These are phyloP conservation scores for Pseudocercospora eumusae DNA, from an alignment of 2,329 filamentous ascomycete genomes.

Conservation along the genomic window DNA sequence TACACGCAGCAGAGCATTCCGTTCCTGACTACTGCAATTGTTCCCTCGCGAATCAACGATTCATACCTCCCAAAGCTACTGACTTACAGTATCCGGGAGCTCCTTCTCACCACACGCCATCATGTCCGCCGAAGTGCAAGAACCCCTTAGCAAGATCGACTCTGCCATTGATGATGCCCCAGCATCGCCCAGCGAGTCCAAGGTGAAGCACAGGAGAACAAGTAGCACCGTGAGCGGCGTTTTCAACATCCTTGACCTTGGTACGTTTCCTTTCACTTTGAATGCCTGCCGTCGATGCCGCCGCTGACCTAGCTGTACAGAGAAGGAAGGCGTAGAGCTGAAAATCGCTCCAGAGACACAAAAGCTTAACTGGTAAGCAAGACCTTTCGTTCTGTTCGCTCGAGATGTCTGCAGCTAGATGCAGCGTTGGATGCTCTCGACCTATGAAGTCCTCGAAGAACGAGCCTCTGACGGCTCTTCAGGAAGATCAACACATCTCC, in stretches of 20 bases:
- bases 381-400: not conserved
- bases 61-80: not conserved
- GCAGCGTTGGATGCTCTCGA: not conserved
- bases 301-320: conserved; percentile 48
- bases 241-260: conserved; percentile 66
- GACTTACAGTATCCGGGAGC: not conserved
- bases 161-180: conserved; percentile 78
- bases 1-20: conserved; percentile 11
- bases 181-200: conserved; percentile 67
- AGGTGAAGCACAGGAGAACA: conserved; percentile 65
- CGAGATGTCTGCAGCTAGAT: not conserved
- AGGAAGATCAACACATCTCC: conserved; percentile 96
- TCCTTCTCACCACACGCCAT: conserved; percentile 20
- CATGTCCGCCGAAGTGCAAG: conserved; percentile 56
- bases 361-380: conserved; percentile 77
- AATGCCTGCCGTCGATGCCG: not conserved
- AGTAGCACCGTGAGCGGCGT: conserved; percentile 74
- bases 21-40: conserved; percentile 18
- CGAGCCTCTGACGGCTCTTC: conserved; percentile 14
- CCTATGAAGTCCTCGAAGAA: not conserved
- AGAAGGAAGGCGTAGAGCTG: conserved; percentile 71
- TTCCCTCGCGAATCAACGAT: not conserved
- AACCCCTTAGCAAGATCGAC: conserved; percentile 79
- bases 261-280: conserved; percentile 16
- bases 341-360: conserved; percentile 79